Conservation (phyloP, 164 flowering plant species). For the Magnolia sinica region DNA sequence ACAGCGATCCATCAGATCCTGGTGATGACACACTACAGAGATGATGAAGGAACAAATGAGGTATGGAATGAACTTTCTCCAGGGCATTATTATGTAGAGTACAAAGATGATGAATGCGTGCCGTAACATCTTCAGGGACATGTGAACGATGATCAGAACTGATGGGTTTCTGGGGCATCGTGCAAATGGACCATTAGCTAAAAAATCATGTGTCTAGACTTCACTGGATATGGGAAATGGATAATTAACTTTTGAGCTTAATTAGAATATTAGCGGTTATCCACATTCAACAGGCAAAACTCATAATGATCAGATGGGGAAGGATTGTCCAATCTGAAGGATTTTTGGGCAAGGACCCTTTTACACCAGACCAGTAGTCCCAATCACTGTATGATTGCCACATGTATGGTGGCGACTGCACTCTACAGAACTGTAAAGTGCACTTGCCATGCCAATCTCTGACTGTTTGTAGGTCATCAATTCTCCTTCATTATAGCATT, state of each 20-base stretch:
- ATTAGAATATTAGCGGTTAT: background rate
- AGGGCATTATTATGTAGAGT: background rate
- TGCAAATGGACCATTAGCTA: background rate
- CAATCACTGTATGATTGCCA: no score
- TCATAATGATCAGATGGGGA: no score
- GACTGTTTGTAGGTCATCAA: no score
- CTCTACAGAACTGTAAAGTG: no score
- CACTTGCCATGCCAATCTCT: no score
- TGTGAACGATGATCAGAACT: background rate
- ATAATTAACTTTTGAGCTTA: no score
- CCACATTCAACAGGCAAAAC: no score
- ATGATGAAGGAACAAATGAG: constrained; percentile 98
- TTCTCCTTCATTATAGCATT: no score
- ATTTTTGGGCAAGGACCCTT: no score
- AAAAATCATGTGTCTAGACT: background rate
- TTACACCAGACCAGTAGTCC: no score
- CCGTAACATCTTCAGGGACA: background rate
- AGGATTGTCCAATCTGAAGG: no score
- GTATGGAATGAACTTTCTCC: constrained; percentile 30
- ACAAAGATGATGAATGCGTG: background rate
- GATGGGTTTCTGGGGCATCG: background rate
- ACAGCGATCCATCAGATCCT: constrained; percentile 95
- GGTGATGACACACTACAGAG: constrained; percentile 77
- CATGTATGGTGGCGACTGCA: no score
- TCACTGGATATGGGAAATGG: background rate